Evolutionary conservation across 495 filamentous ascomycete genomes (phyloP), one percentile per base, ranked within the genome.

Genomic region (Aspergillus taichungensis): DNA sequence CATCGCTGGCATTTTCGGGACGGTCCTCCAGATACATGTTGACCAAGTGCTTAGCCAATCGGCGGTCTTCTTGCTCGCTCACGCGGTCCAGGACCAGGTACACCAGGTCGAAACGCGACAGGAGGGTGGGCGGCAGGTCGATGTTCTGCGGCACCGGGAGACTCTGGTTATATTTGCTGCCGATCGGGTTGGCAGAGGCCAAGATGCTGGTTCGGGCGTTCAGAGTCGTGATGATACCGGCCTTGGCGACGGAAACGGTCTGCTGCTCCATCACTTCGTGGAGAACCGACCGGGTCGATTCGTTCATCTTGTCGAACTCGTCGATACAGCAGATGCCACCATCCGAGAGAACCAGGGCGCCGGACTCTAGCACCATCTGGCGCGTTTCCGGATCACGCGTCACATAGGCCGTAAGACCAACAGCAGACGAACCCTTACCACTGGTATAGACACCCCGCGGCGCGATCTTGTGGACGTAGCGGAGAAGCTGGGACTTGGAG

Each of bases 211-310:
- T 95, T 46, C 92, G 77, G 35, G 92, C 92, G 58, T 98, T 98
- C 49, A 98, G 73, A 1, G 92, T 97, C 3, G 92, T 98, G 66
- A 98, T 98, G 67, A 98, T 98, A 55, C 92, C 92, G 1, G 92
- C 92, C 72, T 98, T 98, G 47, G 92, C 92, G 47, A 98, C 94
- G 1, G 94, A 97, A 9, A 98, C 91, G 1, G 92, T 98, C 70
- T 98, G 92, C 65, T 98, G 92, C 60, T 98, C 92, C 92, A 98
- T 98, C 12, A 98, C 92, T 80, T 98, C 92, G 74, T 98, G 92
- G 30, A 98, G 75, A 8, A 97, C 92, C 3, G 90, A 95, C 30
- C 92, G 83, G 0, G 94, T 97, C 18, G 89, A 79, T 44, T 98
- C 92, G 42, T 84, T 89, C 92, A 98, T 98, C 66, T 98, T 98